Evolutionary conservation across 1,139 yeast species (phyloP).

Genomic region (Saccharomyces hybrid): DNA sequence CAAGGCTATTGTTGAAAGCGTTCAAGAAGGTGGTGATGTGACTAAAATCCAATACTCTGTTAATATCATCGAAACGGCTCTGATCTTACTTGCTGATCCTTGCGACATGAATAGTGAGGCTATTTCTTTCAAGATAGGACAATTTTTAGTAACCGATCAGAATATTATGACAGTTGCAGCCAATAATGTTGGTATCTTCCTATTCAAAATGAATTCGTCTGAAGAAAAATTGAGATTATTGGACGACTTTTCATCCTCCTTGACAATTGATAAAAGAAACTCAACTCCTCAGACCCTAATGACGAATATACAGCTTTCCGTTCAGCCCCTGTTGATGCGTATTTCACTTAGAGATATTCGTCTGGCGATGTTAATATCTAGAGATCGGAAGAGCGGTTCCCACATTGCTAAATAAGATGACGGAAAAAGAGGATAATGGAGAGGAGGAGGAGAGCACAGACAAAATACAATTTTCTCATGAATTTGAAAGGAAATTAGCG

Average conservation of each 20-base stretch:
- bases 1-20: not conserved
- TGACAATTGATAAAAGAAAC: constrained; percentile 65
- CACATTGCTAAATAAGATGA: constrained; percentile 34
- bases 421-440: constrained; percentile 7
- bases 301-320: constrained; percentile 58
- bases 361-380: constrained; percentile 65
- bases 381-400: no score
- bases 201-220: constrained; percentile 66
- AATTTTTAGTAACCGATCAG: constrained; percentile 63
- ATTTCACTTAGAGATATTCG: constrained; percentile 82
- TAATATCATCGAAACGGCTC: constrained; percentile 60
- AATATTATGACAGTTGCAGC: constrained; percentile 57
- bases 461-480: constrained; percentile 43
- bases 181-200: constrained; percentile 77
- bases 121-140: constrained; percentile 80
- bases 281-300: constrained; percentile 50
- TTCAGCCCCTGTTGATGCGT: constrained; percentile 76
- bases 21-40: not conserved
- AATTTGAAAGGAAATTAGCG: constrained; percentile 48
- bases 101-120: constrained; percentile 68
- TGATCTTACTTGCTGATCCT: constrained; percentile 77
- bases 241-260: constrained; percentile 80
- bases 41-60: not conserved
- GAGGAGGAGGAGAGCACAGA: constrained; percentile 8
- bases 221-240: constrained; percentile 59